Percentiles rank a stretch among this genome's conserved stretches.
Conservation (phyloP, 495 filamentous ascomycete species). For the Trichoderma erinaceum region DNA sequence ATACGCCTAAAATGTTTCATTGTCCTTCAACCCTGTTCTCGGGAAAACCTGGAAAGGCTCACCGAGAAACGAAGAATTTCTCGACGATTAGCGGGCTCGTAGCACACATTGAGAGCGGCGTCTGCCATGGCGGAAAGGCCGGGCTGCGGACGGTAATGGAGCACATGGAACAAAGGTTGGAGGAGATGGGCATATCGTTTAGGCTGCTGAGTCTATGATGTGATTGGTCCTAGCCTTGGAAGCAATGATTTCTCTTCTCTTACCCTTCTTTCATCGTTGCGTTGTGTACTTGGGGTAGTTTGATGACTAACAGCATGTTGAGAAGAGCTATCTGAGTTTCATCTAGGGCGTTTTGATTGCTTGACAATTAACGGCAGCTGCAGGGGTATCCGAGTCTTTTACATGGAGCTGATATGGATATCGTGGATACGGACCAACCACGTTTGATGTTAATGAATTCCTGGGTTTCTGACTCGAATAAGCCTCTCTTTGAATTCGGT, state of each 20-base stretch:
- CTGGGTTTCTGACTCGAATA: too few relatives aligned
- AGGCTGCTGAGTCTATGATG: background rate
- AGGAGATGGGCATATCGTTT: background rate
- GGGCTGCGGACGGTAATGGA: background rate
- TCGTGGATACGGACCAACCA: too few relatives aligned
- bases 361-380: too few relatives aligned
- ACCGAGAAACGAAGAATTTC: background rate
- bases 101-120: slow-evolving; percentile 2
- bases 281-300: too few relatives aligned
- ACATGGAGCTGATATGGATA: too few relatives aligned
- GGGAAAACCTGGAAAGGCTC: background rate
- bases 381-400: too few relatives aligned
- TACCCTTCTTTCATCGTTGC: too few relatives aligned
- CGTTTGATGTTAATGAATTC: too few relatives aligned
- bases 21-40: background rate
- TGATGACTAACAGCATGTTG: too few relatives aligned
- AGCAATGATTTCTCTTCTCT: background rate
- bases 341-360: too few relatives aligned
- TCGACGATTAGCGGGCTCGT: background rate
- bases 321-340: too few relatives aligned
- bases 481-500: too few relatives aligned
- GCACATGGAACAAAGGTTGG: background rate
- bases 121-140: background rate
- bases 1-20: background rate
- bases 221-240: background rate